A percentile compares a stretch with the other conserved stretches of the same genome.
These are phyloP conservation scores for Trametes villosa DNA, from an alignment of 768 basidiomycete genomes.

Conservation along the genomic window DNA sequence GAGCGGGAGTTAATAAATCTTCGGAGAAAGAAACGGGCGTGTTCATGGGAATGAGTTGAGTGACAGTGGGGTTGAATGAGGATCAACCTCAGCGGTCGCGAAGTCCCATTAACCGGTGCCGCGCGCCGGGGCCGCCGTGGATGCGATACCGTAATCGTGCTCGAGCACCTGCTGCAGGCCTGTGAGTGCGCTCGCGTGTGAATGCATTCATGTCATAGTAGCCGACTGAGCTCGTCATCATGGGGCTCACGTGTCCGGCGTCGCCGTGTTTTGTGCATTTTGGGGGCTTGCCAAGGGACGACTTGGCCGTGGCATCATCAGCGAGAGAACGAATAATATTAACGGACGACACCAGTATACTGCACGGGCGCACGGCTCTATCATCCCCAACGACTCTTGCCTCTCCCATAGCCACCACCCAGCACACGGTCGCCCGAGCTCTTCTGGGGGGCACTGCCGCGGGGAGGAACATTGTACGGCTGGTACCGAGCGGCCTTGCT, in stretches of 20 bases:
- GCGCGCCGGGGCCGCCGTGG: no score
- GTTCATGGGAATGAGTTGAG: not conserved
- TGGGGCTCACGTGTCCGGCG: no score
- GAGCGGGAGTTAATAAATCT: not conserved
- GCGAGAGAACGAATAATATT: not conserved
- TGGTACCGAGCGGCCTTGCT: not conserved
- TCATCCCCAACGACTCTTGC: conserved; percentile 15
- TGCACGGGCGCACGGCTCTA: not conserved
- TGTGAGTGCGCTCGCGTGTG: not conserved
- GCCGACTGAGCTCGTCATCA: not conserved
- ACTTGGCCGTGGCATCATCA: not conserved
- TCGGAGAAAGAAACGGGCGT: not conserved
- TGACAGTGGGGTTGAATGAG: not conserved
- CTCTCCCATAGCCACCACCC: conserved; percentile 11
- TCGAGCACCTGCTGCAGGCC: not conserved
- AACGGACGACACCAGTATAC: not conserved
- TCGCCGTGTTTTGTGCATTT: no score
- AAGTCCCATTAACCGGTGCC: not conserved
- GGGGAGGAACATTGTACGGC: not conserved
- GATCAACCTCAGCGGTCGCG: not conserved
- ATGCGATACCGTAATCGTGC: not conserved
- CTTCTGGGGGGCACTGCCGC: not conserved
- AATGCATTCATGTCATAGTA: not conserved
- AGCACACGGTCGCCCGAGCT: conserved; percentile 3
- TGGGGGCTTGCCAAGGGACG: not conserved